Evolutionary conservation across 148 eudicot species (phyloP).

Genomic region (Camellia japonica): DNA sequence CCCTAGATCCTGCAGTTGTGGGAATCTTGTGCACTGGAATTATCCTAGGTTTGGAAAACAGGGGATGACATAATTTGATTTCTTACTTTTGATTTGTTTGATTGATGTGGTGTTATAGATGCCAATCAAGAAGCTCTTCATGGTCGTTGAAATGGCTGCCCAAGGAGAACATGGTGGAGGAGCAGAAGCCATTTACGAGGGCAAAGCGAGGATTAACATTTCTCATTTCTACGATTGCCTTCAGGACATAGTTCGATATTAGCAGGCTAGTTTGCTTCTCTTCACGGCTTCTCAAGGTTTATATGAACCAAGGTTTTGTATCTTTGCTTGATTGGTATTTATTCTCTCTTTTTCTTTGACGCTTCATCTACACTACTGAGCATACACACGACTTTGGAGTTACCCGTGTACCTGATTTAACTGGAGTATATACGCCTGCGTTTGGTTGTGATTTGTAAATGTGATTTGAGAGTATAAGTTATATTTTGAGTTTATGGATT

Average conservation of each 20-base stretch:
- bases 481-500: too few relatives aligned
- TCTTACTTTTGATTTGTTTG: not conserved
- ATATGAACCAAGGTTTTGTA: conserved; percentile 11
- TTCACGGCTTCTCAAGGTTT: not conserved
- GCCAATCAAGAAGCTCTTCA: conserved; percentile 86
- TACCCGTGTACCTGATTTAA: not conserved
- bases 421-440: not conserved
- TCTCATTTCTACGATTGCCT: conserved; percentile 88
- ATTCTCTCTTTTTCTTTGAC: not conserved
- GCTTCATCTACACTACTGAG: not conserved
- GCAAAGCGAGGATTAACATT: conserved; percentile 68
- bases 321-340: not conserved
- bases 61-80: not conserved
- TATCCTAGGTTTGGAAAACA: not conserved
- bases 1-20: too few relatives aligned
- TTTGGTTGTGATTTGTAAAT: too few relatives aligned
- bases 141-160: conserved; percentile 95
- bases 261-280: conserved; percentile 12
- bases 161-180: conserved; percentile 88
- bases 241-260: conserved; percentile 68
- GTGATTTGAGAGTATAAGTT: too few relatives aligned
- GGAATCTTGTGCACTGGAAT: not conserved
- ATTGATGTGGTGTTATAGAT: conserved; percentile 39
- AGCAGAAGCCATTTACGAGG: conserved; percentile 82
- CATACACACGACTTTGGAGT: not conserved